Evolutionary conservation across 2,329 filamentous ascomycete species (phyloP).

Genomic region (Grosmannia serpens): DNA sequence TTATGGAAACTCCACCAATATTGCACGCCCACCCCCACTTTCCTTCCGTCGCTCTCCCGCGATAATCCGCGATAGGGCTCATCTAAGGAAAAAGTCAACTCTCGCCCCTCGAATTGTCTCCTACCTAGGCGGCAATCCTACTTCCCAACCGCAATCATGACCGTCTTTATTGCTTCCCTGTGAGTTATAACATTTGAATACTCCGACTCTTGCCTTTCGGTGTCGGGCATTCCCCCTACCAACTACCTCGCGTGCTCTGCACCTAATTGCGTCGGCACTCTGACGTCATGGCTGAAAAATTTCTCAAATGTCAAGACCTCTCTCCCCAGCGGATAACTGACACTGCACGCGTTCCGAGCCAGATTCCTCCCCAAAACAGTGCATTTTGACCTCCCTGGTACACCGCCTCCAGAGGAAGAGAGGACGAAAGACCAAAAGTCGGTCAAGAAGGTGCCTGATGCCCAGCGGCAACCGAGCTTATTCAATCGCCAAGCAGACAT

Average conservation of each 20-base stretch:
- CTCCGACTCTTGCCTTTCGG: neutral
- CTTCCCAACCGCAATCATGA: neutral
- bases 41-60: conserved; percentile 13
- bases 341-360: conserved; percentile 17
- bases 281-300: conserved; percentile 9
- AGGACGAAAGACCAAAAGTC: conserved; percentile 14
- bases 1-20: neutral
- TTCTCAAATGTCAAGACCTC: neutral
- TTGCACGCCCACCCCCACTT: neutral
- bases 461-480: conserved; percentile 37
- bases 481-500: conserved; percentile 36
- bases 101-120: neutral
- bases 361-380: conserved; percentile 90
- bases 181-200: conserved; percentile 13
- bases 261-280: neutral
- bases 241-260: neutral
- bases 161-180: conserved; percentile 36
- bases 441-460: conserved; percentile 8
- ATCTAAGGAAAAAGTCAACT: neutral
- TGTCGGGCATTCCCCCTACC: neutral
- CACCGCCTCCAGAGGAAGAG: conserved; percentile 24
- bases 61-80: conserved; percentile 17
- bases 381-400: conserved; percentile 63
- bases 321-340: neutral
- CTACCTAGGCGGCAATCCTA: neutral